A percentile compares a stretch with the other conserved stretches of the same genome.
These are phyloP conservation scores for Pilasporangium apinafurcum DNA, from an alignment of 352 stramenopile species.

Conservation along the genomic window DNA sequence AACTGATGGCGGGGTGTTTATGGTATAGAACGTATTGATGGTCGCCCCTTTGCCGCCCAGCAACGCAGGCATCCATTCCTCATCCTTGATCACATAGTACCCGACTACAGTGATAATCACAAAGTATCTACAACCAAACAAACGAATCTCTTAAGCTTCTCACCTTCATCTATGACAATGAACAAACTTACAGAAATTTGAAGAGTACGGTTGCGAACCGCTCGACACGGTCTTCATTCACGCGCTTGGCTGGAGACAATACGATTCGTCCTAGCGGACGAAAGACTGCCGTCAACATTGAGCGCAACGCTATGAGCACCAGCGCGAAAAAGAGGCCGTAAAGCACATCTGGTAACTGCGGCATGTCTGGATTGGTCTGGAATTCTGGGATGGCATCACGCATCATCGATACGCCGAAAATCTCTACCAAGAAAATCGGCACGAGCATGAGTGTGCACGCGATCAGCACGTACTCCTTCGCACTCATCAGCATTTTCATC, in stretches of 20 bases:
- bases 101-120: constrained; percentile 30
- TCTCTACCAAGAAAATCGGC: constrained; percentile 44
- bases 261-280: constrained; percentile 34
- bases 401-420: constrained; percentile 42
- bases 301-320: constrained; percentile 33
- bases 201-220: constrained; percentile 69
- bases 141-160: no score
- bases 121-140: constrained; percentile 33
- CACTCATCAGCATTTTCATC: constrained; percentile 52
- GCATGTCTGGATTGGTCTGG: constrained; percentile 26
- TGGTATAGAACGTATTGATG: constrained; percentile 17
- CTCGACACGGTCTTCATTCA: constrained; percentile 42
- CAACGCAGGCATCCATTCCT: constrained; percentile 32
- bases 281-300: constrained; percentile 23
- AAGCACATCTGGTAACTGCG: constrained; percentile 35
- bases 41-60: constrained; percentile 29
- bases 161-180: neutral
- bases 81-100: constrained; percentile 31
- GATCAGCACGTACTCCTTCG: constrained; percentile 57
- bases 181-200: constrained; percentile 45
- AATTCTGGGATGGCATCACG: constrained; percentile 26
- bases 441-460: constrained; percentile 49
- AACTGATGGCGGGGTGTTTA: constrained; percentile 22
- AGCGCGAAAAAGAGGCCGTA: constrained; percentile 20
- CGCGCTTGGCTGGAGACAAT: constrained; percentile 46